phyloP scores from a whole-genome alignment of 306 rosid species.

The Heteromeles arbutifolia region DNA sequence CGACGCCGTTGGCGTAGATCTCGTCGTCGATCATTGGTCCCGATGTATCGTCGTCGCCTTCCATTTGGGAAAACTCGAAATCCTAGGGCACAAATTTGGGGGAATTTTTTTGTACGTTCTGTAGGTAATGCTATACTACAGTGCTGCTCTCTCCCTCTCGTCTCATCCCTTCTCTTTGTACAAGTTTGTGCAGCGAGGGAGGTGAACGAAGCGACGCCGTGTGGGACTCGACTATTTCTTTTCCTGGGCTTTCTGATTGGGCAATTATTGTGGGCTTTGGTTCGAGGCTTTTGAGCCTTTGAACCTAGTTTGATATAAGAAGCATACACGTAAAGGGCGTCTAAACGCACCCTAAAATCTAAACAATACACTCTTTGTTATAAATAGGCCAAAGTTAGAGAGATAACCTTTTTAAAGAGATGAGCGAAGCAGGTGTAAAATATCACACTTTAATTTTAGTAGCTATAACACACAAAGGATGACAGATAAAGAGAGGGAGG shows the following conservation, averaged over 20 bases:
- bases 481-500: too few species aligned
- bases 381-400: too few species aligned
- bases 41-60: conserved; percentile 64
- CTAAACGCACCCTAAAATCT: background rate
- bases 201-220: background rate
- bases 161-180: background rate
- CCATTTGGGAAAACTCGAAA: conserved; percentile 34
- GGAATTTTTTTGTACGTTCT: conserved; percentile 10
- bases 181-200: background rate
- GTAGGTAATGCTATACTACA: background rate
- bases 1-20: conserved; percentile 65
- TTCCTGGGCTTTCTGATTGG: background rate
- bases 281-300: background rate
- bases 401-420: too few species aligned
- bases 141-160: background rate
- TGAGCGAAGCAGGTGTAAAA: too few species aligned
- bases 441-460: too few species aligned
- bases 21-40: conserved; percentile 81
- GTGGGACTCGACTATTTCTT: background rate
- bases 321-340: too few species aligned
- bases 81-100: background rate
- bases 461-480: too few species aligned
- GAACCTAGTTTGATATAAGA: background rate
- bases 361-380: background rate
- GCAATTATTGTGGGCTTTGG: background rate